Evolutionary conservation across 2,329 filamentous ascomycete genomes (phyloP), one percentile per base, ranked within the genome.

Genomic region (Venturia nashicola): DNA sequence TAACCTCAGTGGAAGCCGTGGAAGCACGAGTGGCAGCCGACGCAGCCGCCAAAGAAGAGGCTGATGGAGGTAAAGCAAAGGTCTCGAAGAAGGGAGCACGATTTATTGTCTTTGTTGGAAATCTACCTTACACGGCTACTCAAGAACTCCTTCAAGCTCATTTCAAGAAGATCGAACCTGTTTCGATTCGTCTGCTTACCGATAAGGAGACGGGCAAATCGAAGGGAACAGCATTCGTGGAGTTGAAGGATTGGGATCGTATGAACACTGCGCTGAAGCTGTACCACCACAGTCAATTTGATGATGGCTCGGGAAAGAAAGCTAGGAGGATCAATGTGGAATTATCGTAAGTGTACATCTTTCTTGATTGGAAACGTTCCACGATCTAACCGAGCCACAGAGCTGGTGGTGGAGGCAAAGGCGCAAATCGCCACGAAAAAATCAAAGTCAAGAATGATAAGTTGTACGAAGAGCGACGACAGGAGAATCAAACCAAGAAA

Each of bases 221-320:
- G 71, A 87, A 87, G 68, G 90, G 91, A 43, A 88, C 89, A 70
- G 91, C 90, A 6, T 96, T 97, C 75, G 80, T 97, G 69, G 93
- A 97, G 75, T 97, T 97, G 72, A 86, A 86, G 67, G 83, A 86
- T 68, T 95, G 87, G 76, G 89, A 92, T 76, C 85, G 88, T 72
- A 95, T 96, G 91, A 89, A 95, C 80, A 94, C 90, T 40, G 96
- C 91, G 72, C 81, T 97, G 66, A 90, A 92, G 75, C 85, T 91
- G 67, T 93, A 93, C 77, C 92, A 97, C 77, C 92, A 97, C 77
- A 88, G 85, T 65, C 82, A 82, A 67, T 95, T 97, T 72, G 78
- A 84, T 65, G 81, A 82, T 62, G 78, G 78, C 44, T 78, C 77
- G 70, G 78, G 72, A 79, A 86, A 75, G 78, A 79, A 67, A 18